Evolutionary conservation across 345 rosid genomes (phyloP).

Genomic region (Lumnitzera racemosa): DNA sequence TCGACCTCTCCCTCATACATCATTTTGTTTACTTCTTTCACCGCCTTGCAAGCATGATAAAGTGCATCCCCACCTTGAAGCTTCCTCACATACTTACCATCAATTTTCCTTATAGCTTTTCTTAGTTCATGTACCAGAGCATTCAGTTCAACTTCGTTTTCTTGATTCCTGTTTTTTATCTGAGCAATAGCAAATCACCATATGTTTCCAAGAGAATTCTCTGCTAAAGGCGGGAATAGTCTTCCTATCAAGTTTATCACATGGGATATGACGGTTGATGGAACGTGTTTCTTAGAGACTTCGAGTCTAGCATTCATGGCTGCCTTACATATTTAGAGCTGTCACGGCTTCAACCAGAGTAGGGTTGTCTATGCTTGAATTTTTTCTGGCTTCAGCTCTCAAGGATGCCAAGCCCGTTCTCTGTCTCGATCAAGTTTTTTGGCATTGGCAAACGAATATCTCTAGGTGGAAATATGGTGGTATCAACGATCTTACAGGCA

Average conservation of each 20-base stretch:
- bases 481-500: neutral
- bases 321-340: conserved; percentile 19
- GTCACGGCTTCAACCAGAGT: conserved; percentile 24
- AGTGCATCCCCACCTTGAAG: conserved; percentile 15
- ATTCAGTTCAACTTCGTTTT: neutral
- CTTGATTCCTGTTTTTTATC: conserved; percentile 5
- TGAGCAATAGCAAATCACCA: conserved; percentile 2
- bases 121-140: conserved; percentile 14
- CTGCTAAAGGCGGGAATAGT: conserved; percentile 3
- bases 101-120: conserved; percentile 18
- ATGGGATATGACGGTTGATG: conserved; percentile 1
- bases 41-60: conserved; percentile 1
- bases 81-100: conserved; percentile 15
- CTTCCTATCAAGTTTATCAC: conserved; percentile 17
- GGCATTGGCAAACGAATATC: neutral
- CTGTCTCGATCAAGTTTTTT: neutral
- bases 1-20: conserved; percentile 14
- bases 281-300: neutral
- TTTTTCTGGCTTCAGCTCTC: conserved; percentile 2
- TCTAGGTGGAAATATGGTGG: conserved; percentile 1
- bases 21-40: neutral
- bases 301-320: conserved; percentile 1
- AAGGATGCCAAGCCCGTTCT: conserved; percentile 8
- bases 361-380: neutral
- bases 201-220: conserved; percentile 6